Percentiles rank a stretch among this genome's conserved stretches.
Evolutionary conservation across 73 alveolate genomes (phyloP).

Genomic region (Symbiodinium natans): DNA sequence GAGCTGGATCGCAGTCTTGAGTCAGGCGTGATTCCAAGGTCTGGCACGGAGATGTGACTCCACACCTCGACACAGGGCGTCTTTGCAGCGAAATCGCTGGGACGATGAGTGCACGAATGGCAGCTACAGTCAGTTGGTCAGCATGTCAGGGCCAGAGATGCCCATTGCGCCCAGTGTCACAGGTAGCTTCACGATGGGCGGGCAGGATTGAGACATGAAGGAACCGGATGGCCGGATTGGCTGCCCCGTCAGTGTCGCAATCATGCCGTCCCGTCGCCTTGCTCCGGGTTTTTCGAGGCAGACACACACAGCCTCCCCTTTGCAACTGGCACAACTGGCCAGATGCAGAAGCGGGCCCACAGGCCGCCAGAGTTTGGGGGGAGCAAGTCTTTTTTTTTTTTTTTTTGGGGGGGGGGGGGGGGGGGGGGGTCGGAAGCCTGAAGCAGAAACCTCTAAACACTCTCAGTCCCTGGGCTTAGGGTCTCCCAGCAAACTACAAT

Average conservation of each 20-base stretch:
- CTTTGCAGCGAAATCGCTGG: neutral
- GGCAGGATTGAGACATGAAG: neutral
- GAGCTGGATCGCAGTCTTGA: neutral
- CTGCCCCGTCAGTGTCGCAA: neutral
- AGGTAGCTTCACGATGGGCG: no score
- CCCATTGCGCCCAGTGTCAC: neutral
- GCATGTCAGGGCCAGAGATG: neutral
- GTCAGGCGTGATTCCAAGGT: neutral
- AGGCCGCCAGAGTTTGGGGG: neutral
- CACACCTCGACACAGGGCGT: neutral
- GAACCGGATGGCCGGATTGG: neutral
- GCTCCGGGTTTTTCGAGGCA: no score
- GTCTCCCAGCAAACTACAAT: no score
- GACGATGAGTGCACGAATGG: no score
- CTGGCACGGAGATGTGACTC: neutral
- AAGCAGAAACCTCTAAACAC: no score
- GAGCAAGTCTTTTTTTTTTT: neutral
- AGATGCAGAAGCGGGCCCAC: no score
- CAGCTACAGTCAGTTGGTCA: neutral
- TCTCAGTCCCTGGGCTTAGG: no score
- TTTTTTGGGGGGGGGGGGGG: no score
- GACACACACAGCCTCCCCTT: neutral
- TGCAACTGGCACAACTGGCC: neutral
- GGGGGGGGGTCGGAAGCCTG: no score
- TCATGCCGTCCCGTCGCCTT: no score